These are phyloP conservation scores for Ustilago hordei DNA, from an alignment of 1,284 basidiomycete genomes.

Conservation along the genomic window DNA sequence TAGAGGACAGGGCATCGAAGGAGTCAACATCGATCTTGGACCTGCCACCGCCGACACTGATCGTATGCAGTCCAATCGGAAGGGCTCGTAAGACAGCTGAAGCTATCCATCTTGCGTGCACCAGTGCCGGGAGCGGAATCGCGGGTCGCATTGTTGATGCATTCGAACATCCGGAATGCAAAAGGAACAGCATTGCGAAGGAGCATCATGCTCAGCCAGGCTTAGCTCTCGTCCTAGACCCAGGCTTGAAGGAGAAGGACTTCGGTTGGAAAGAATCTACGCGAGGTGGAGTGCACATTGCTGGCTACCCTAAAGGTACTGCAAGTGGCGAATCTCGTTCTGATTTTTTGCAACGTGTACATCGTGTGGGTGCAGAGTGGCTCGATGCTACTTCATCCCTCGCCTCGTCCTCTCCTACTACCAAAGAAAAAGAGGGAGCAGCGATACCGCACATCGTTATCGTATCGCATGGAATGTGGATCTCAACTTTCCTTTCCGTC, in stretches of 20 bases:
- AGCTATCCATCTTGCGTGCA: conserved; percentile 39
- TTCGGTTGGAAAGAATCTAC: conserved; percentile 59
- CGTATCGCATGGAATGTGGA: conserved; percentile 65
- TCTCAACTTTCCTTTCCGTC: conserved; percentile 54
- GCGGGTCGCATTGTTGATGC: conserved; percentile 8
- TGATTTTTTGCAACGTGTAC: conserved; percentile 29
- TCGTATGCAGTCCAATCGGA: conserved; percentile 59
- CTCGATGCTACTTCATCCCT: conserved; percentile 20
- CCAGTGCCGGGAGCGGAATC: neutral
- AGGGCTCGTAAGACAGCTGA: conserved; percentile 57
- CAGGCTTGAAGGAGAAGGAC: conserved; percentile 44
- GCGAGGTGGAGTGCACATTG: conserved; percentile 40
- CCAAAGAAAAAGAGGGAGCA: neutral
- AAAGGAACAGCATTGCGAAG: neutral
- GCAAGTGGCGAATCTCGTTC: conserved; percentile 35
- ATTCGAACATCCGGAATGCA: neutral
- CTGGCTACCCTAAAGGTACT: conserved; percentile 40
- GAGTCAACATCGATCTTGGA: conserved; percentile 12
- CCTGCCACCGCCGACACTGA: conserved; percentile 48
- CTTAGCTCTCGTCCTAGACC: conserved; percentile 28
- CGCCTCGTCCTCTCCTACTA: neutral
- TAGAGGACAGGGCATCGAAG: neutral
- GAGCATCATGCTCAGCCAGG: neutral
- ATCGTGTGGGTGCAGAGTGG: conserved; percentile 30
- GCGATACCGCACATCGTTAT: conserved; percentile 53